phyloP scores from a whole-genome alignment of 1,284 basidiomycete genomes.

The Jaminaea rosea region DNA sequence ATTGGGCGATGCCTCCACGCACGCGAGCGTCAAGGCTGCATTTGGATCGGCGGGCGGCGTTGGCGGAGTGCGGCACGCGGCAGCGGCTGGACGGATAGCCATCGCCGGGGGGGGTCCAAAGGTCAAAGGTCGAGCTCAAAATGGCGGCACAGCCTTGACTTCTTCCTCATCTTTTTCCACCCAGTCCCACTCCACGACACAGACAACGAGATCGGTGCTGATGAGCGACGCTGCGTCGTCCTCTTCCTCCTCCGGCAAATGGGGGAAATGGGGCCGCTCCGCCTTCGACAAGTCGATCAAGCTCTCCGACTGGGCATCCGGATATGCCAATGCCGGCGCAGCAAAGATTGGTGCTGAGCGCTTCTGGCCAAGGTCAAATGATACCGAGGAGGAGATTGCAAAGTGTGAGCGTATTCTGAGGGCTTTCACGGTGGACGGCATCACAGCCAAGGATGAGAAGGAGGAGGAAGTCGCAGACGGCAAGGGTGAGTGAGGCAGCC shows the following conservation, averaged over 20 bases:
- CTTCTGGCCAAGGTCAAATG: slow-evolving; percentile 53
- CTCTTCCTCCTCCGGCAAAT: slow-evolving; percentile 4
- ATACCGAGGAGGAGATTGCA: slow-evolving; percentile 52
- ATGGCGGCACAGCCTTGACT: no score
- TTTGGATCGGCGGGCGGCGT: no score
- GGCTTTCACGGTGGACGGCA: slow-evolving; percentile 33
- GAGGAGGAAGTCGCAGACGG: slow-evolving; percentile 16
- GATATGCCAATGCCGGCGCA: slow-evolving; percentile 36
- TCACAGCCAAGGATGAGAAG: slow-evolving; percentile 20
- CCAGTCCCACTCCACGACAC: no score
- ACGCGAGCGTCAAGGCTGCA: no score
- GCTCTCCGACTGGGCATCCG: slow-evolving; percentile 39
- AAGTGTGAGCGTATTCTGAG: slow-evolving; percentile 53
- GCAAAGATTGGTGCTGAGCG: slow-evolving; percentile 50
- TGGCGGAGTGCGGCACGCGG: no score
- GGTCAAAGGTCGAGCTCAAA: no score
- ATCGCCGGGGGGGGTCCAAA: no score
- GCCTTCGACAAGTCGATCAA: slow-evolving; percentile 34
- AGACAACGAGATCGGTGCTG: no score
- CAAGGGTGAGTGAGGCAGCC: no score
- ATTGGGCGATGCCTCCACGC: no score
- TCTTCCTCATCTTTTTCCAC: no score
- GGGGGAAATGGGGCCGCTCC: slow-evolving; percentile 20
- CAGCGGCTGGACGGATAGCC: no score
- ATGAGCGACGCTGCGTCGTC: background rate